Conservation (phyloP, 2,329 filamentous ascomycete species). For the Pezizomycotina sp. region DNA sequence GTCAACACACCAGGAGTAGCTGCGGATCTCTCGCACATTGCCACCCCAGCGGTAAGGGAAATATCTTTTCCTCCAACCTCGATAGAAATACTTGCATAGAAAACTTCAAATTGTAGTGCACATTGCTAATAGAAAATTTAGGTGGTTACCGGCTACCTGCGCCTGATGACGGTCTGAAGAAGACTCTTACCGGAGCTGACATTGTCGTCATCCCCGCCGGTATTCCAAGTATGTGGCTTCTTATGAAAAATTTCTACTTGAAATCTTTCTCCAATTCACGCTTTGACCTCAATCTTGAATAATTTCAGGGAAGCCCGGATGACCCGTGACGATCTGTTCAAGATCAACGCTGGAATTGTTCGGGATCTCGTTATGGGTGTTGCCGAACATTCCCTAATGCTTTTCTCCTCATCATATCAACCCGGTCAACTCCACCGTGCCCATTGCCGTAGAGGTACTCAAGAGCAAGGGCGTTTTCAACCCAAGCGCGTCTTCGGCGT, state of each 20-base stretch:
- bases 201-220: slow-evolving; percentile 95
- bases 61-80: slow-evolving; percentile 1
- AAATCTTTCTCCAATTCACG: slow-evolving; percentile 1
- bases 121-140: slow-evolving; percentile 31
- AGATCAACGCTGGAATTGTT: slow-evolving; percentile 97
- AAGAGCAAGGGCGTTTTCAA: slow-evolving; percentile 89
- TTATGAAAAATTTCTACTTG: not conserved
- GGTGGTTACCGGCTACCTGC: slow-evolving; percentile 77
- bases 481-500: slow-evolving; percentile 93
- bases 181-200: slow-evolving; percentile 80
- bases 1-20: slow-evolving; percentile 96
- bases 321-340: slow-evolving; percentile 98
- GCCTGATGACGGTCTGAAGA: slow-evolving; percentile 66
- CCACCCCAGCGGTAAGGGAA: slow-evolving; percentile 58
- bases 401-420: slow-evolving; percentile 93
- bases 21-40: slow-evolving; percentile 94
- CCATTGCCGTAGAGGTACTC: slow-evolving; percentile 90
- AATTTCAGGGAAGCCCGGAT: slow-evolving; percentile 84
- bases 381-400: slow-evolving; percentile 81
- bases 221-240: slow-evolving; percentile 65
- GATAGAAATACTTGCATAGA: slow-evolving; percentile 4
- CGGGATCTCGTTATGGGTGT: slow-evolving; percentile 79
- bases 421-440: slow-evolving; percentile 97
- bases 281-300: slow-evolving; percentile 10
- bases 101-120: not conserved